Conservation (phyloP, 2,329 filamentous ascomycete species). For the Amphichorda felina region DNA sequence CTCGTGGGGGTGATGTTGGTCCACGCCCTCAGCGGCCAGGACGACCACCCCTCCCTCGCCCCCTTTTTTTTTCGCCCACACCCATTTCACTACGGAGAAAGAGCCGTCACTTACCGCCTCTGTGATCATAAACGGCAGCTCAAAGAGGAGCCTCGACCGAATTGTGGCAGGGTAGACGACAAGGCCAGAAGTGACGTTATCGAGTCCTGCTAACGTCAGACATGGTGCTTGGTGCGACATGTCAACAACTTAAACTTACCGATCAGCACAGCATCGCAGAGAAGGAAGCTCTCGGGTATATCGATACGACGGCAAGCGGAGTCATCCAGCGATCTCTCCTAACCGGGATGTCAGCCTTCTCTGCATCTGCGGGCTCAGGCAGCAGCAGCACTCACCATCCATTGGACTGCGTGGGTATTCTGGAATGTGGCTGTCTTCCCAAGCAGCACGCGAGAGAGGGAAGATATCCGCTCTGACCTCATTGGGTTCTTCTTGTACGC, state of each 20-base stretch:
- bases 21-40: too few species aligned
- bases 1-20: too few species aligned
- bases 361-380: constrained; percentile 4
- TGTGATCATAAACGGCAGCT: constrained; percentile 81
- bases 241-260: constrained; percentile 23
- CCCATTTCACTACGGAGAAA: too few species aligned
- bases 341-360: constrained; percentile 20
- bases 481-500: constrained; percentile 37
- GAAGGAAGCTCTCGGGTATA: constrained; percentile 55
- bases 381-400: constrained; percentile 28
- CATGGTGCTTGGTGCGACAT: background rate
- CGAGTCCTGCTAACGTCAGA: too few species aligned
- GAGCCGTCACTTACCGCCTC: too few species aligned
- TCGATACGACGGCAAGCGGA: constrained; percentile 55
- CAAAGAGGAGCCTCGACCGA: constrained; percentile 29
- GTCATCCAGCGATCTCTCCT: constrained; percentile 67
- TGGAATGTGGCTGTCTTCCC: constrained; percentile 19
- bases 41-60: too few species aligned
- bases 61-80: too few species aligned
- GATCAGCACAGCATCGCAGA: constrained; percentile 57
- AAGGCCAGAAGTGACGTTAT: constrained; percentile 57
- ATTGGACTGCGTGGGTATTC: constrained; percentile 18
- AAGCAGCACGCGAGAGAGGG: constrained; percentile 30
- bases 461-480: constrained; percentile 34
- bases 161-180: constrained; percentile 56